Conservation (phyloP, 805 yeast genomes). For the Saccharomycopsis javanensis region DNA sequence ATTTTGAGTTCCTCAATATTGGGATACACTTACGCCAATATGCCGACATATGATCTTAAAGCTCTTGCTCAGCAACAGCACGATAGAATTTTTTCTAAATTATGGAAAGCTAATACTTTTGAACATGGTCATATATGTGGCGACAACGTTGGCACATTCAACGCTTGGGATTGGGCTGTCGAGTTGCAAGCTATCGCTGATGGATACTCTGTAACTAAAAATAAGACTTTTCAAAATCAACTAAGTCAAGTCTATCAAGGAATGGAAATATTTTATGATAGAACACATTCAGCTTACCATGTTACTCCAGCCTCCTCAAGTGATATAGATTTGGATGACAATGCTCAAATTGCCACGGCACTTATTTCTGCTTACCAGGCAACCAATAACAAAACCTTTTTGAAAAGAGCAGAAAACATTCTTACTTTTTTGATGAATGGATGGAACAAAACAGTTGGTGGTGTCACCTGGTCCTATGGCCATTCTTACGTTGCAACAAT, state of each 20-base stretch:
- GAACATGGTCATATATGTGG: conserved; percentile 1
- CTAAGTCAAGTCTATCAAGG: conserved; percentile 47
- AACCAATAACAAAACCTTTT: conserved; percentile 41
- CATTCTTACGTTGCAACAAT: conserved; percentile 54
- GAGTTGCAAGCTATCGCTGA: conserved; percentile 60
- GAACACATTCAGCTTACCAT: conserved; percentile 44
- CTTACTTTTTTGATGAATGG: conserved; percentile 58
- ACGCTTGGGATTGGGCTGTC: conserved; percentile 57
- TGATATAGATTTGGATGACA: conserved; percentile 65
- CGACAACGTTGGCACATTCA: not conserved
- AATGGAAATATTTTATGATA: conserved; percentile 36
- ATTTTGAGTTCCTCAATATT: conserved; percentile 1
- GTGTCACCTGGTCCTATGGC: conserved; percentile 55
- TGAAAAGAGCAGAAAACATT: conserved; percentile 48
- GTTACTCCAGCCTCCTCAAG: conserved; percentile 56
- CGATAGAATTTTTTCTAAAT: not conserved
- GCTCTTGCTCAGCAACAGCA: not conserved
- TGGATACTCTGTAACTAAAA: conserved; percentile 32
- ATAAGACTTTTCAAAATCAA: conserved; percentile 34
- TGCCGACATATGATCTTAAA: conserved; percentile 1
- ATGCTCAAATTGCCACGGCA: conserved; percentile 62
- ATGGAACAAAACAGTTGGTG: conserved; percentile 45
- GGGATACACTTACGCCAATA: conserved; percentile 8
- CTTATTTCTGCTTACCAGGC: conserved; percentile 59
- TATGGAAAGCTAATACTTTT: not conserved